phyloP scores from a whole-genome alignment of 2,329 filamentous ascomycete genomes.

The Polytolypa hystricis region DNA sequence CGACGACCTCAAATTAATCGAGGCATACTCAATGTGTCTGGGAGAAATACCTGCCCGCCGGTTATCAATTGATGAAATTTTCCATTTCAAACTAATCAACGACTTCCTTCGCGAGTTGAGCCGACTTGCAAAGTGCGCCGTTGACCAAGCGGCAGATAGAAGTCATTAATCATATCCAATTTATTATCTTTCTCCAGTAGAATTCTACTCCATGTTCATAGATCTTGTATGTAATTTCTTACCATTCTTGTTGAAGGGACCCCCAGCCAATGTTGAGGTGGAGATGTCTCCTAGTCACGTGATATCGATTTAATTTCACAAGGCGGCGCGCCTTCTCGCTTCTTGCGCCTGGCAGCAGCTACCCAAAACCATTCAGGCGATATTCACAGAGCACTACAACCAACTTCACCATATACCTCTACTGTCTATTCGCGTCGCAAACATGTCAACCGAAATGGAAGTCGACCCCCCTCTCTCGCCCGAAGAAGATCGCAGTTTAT shows the following conservation, averaged over 20 bases:
- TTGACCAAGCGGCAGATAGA: constrained; percentile 26
- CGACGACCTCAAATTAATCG: constrained; percentile 39
- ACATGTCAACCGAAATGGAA: constrained; percentile 37
- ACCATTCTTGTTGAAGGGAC: too few relatives aligned
- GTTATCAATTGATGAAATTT: constrained; percentile 28
- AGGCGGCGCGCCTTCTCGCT: too few relatives aligned
- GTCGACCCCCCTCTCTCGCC: constrained; percentile 29
- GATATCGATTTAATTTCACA: too few relatives aligned
- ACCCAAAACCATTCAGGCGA: too few relatives aligned
- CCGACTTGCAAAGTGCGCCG: constrained; percentile 34
- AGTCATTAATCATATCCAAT: too few relatives aligned
- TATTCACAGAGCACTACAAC: too few relatives aligned
- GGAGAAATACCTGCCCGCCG: constrained; percentile 16
- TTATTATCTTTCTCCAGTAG: too few relatives aligned
- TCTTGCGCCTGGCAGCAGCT: too few relatives aligned
- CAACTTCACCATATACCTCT: background rate
- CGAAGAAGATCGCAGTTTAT: constrained; percentile 21
- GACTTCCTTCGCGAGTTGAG: constrained; percentile 36
- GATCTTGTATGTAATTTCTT: too few relatives aligned
- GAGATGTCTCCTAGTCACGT: too few relatives aligned
- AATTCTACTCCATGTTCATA: too few relatives aligned
- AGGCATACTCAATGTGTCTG: constrained; percentile 34
- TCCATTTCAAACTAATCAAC: constrained; percentile 32
- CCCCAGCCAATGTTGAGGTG: too few relatives aligned
- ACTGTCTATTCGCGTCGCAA: constrained; percentile 4